Conservation (phyloP, 768 basidiomycete genomes). For the Leucocoprinus leucothites region DNA sequence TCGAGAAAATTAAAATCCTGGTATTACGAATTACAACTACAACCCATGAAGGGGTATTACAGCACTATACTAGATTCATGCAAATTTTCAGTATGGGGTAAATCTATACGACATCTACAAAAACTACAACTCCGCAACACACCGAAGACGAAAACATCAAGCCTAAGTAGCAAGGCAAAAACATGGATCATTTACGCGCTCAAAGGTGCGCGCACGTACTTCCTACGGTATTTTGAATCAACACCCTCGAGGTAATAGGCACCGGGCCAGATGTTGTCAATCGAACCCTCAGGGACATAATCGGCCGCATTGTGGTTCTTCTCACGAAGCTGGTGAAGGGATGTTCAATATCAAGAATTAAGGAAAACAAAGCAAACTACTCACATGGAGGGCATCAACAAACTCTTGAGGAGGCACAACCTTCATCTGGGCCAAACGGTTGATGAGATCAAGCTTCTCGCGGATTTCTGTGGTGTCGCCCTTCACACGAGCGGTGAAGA, state of each 20-base stretch:
- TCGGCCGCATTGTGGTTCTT: conserved; percentile 90
- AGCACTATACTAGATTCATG: conserved; percentile 9
- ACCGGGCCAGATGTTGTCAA: conserved; percentile 94
- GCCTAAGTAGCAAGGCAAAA: conserved; percentile 3
- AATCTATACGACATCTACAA: conserved; percentile 10
- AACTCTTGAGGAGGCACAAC: conserved; percentile 93
- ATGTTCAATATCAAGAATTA: conserved; percentile 6
- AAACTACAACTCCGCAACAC: background rate
- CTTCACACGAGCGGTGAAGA: conserved; percentile 86
- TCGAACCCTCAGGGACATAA: conserved; percentile 81
- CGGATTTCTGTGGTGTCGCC: conserved; percentile 83
- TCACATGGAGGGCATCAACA: conserved; percentile 73
- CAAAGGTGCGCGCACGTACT: conserved; percentile 59
- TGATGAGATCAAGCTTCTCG: conserved; percentile 76
- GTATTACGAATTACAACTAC: conserved; percentile 11
- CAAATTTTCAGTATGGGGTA: conserved; percentile 4
- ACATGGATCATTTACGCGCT: conserved; percentile 23
- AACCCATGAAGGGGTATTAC: conserved; percentile 11
- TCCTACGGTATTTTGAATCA: conserved; percentile 89
- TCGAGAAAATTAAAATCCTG: background rate
- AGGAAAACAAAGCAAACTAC: too few relatives aligned
- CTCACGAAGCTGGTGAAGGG: conserved; percentile 69
- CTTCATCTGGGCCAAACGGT: conserved; percentile 79
- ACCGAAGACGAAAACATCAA: background rate
- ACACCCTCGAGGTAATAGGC: conserved; percentile 90